Conservation (phyloP, 805 yeast genomes). For the Hemisphaericaspora nanyangensis region DNA sequence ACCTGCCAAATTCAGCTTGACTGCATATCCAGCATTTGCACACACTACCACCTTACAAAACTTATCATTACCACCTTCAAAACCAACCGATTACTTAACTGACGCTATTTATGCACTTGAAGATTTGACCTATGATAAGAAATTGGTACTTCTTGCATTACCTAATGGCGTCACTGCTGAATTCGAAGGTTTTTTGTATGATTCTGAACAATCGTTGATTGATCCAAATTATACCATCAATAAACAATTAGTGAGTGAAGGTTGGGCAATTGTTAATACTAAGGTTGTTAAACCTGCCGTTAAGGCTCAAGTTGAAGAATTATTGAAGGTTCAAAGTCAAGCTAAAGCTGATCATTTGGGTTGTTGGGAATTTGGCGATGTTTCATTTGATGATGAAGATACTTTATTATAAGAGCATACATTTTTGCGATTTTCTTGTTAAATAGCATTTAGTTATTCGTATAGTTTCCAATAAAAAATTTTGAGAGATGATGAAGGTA, state of each 20-base stretch:
- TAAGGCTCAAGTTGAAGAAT: constrained; percentile 32
- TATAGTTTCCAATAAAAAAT: too few relatives aligned
- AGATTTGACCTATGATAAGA: constrained; percentile 48
- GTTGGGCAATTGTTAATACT: constrained; percentile 55
- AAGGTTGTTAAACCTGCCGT: constrained; percentile 19
- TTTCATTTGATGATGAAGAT: constrained; percentile 53
- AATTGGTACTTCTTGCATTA: constrained; percentile 52
- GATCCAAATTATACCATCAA: constrained; percentile 59
- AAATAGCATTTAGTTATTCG: too few relatives aligned
- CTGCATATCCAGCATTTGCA: constrained; percentile 49
- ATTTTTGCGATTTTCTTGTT: too few relatives aligned
- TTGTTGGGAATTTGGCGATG: constrained; percentile 76
- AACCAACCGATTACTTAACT: constrained; percentile 50
- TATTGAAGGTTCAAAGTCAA: constrained; percentile 39
- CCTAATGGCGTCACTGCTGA: constrained; percentile 42
- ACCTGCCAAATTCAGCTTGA: constrained; percentile 45
- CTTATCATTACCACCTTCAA: constrained; percentile 54
- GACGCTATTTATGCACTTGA: constrained; percentile 54
- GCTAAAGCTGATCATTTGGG: constrained; percentile 55
- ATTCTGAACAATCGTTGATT: constrained; percentile 48
- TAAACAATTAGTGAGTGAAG: constrained; percentile 53
- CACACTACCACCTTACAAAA: constrained; percentile 51
- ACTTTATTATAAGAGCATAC: neutral
- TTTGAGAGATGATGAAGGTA: too few relatives aligned
- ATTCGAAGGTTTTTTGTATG: constrained; percentile 51